Evolutionary conservation across 257 asterid species (phyloP).

Genomic region (Capsicum rhomboideum): DNA sequence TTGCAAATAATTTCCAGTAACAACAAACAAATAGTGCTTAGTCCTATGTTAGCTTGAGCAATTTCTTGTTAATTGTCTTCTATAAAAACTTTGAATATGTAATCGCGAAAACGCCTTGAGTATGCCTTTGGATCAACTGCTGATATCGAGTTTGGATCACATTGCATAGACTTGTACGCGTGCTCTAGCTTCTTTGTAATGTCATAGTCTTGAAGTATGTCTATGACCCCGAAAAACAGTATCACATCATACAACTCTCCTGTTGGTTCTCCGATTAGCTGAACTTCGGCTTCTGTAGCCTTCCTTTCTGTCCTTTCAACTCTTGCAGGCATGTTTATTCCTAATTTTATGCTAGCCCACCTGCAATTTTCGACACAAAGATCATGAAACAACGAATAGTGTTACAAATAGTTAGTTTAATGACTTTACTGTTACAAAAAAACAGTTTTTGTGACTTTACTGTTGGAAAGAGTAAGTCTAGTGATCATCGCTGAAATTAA

Average conservation of each 20-base stretch:
- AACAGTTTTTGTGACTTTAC: background rate
- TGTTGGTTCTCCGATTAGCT: constrained; percentile 78
- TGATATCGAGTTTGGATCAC: constrained; percentile 85
- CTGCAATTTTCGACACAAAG: constrained; percentile 15
- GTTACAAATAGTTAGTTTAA: background rate
- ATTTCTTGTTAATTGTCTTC: constrained; percentile 41
- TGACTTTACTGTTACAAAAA: background rate
- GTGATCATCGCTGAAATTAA: background rate
- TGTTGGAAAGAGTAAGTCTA: background rate
- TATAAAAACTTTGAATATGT: constrained; percentile 71
- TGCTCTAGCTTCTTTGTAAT: constrained; percentile 91
- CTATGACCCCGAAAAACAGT: constrained; percentile 81
- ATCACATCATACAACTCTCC: constrained; percentile 85
- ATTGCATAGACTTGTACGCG: constrained; percentile 88
- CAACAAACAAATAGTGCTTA: background rate
- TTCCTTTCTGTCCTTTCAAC: constrained; percentile 73
- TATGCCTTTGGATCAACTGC: constrained; percentile 93
- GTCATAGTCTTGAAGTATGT: constrained; percentile 95
- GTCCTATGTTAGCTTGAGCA: background rate
- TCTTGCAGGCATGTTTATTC: constrained; percentile 89
- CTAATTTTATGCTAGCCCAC: constrained; percentile 81
- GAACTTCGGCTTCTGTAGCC: constrained; percentile 40
- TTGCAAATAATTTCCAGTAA: background rate
- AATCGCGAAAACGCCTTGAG: constrained; percentile 83
- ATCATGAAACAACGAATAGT: background rate